Conservation (phyloP, 2,329 filamentous ascomycete genomes). For the Dothideomycetes sp. region DNA sequence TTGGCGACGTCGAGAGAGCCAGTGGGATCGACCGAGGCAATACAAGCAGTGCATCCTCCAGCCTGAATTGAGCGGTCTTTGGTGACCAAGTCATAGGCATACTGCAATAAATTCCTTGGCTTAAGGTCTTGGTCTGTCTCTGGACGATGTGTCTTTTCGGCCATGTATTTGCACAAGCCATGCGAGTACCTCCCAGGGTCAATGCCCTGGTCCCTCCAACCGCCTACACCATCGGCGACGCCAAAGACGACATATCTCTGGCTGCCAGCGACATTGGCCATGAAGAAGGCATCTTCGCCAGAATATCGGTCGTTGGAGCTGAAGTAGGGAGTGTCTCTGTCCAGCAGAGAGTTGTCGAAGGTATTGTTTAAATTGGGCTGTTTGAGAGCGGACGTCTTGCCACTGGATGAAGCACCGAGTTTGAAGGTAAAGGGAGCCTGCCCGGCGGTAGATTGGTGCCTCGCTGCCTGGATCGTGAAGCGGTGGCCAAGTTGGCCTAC, state of each 20-base stretch:
- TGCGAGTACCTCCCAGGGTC: slow-evolving; percentile 95
- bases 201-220: slow-evolving; percentile 86
- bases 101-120: slow-evolving; percentile 65
- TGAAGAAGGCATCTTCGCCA: slow-evolving; percentile 96
- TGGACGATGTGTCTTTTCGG: slow-evolving; percentile 50
- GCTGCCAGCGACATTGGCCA: slow-evolving; percentile 61
- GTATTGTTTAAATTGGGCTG: slow-evolving; percentile 40
- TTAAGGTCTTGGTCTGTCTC: slow-evolving; percentile 35
- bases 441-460: slow-evolving; percentile 1
- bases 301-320: slow-evolving; percentile 49
- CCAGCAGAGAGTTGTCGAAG: slow-evolving; percentile 25
- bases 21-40: slow-evolving; percentile 65
- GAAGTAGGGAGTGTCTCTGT: slow-evolving; percentile 39
- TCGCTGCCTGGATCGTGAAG: no score
- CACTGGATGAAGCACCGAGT: slow-evolving; percentile 28
- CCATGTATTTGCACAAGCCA: slow-evolving; percentile 89
- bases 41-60: slow-evolving; percentile 84
- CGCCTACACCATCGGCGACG: slow-evolving; percentile 88
- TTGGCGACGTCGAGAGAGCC: slow-evolving; percentile 83
- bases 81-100: slow-evolving; percentile 74
- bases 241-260: slow-evolving; percentile 69
- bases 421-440: slow-evolving; percentile 28
- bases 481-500: not conserved
- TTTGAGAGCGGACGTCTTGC: slow-evolving; percentile 26
- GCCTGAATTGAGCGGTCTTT: slow-evolving; percentile 63